phyloP scores from a whole-genome alignment of 805 yeast genomes.

The Lachancea waltii region DNA sequence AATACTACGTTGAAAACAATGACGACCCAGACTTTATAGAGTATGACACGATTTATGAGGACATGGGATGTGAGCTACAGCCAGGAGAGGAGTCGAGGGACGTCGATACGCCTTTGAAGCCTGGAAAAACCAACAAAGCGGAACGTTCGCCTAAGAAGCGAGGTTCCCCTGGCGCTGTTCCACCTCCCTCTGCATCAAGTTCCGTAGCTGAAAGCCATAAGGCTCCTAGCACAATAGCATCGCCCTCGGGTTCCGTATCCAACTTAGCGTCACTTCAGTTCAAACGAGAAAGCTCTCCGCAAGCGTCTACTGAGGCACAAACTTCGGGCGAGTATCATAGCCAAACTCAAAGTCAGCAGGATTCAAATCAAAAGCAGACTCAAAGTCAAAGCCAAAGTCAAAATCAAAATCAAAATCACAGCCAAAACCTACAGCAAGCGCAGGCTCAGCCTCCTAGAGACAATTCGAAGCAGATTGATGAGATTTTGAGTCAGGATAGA shows the following conservation, averaged over 20 bases:
- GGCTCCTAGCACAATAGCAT: constrained; percentile 1
- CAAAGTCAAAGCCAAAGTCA: constrained; percentile 1
- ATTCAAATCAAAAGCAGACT: constrained; percentile 11
- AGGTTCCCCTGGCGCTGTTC: constrained; percentile 24
- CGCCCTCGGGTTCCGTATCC: constrained; percentile 13
- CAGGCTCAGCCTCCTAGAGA: constrained; percentile 26
- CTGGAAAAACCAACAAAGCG: constrained; percentile 1
- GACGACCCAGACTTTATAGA: constrained; percentile 90
- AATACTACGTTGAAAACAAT: constrained; percentile 87
- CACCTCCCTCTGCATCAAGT: neutral
- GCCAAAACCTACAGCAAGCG: neutral
- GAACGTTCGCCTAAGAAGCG: constrained; percentile 36
- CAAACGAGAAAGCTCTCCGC: constrained; percentile 9
- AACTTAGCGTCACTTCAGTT: neutral
- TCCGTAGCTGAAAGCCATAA: neutral
- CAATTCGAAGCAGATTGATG: constrained; percentile 24
- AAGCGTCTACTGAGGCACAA: constrained; percentile 8
- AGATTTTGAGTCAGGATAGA: constrained; percentile 23
- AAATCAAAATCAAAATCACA: neutral
- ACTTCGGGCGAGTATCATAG: neutral
- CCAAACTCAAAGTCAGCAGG: constrained; percentile 4
- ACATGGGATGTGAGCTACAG: constrained; percentile 46
- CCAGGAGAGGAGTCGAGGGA: constrained; percentile 45
- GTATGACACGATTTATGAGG: constrained; percentile 89
- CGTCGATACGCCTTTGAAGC: constrained; percentile 5